phyloP scores from a whole-genome alignment of 148 eudicot genomes.

The Vaccinium vitisidaea region DNA sequence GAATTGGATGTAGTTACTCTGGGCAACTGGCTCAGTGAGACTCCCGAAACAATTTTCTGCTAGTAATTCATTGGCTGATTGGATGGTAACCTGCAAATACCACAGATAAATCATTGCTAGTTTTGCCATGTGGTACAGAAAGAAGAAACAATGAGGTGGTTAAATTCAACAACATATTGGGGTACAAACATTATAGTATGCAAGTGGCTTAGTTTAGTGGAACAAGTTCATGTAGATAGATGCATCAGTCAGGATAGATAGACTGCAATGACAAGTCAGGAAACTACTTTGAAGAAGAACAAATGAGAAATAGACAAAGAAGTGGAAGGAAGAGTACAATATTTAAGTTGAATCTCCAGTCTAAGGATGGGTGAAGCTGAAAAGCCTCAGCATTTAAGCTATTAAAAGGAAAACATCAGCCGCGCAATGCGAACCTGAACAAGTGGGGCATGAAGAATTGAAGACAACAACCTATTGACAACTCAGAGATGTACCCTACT shows the following conservation, averaged over 20 bases:
- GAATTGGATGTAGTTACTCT: constrained; percentile 22
- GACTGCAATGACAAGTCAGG: background rate
- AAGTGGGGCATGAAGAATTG: background rate
- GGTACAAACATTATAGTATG: background rate
- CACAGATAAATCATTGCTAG: constrained; percentile 8
- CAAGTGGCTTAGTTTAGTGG: background rate
- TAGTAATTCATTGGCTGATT: constrained; percentile 29
- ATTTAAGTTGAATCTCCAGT: background rate
- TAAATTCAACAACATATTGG: background rate
- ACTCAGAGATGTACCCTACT: background rate
- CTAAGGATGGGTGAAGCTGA: constrained; percentile 4
- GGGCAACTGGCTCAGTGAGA: constrained; percentile 28
- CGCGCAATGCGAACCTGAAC: background rate
- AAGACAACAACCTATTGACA: background rate
- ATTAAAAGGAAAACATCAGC: background rate
- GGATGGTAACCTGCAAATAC: constrained; percentile 33
- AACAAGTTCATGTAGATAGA: background rate
- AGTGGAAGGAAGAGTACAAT: background rate
- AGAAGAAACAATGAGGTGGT: background rate
- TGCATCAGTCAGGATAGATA: background rate
- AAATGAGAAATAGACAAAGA: background rate
- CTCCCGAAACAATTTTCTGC: constrained; percentile 26
- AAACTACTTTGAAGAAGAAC: constrained; percentile 9
- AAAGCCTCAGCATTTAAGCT: background rate
- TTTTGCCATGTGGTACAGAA: background rate